Base-by-base conservation (phyloP, 2,329 filamentous ascomycete species). In the Zymoseptoria ardabiliae region DNA sequence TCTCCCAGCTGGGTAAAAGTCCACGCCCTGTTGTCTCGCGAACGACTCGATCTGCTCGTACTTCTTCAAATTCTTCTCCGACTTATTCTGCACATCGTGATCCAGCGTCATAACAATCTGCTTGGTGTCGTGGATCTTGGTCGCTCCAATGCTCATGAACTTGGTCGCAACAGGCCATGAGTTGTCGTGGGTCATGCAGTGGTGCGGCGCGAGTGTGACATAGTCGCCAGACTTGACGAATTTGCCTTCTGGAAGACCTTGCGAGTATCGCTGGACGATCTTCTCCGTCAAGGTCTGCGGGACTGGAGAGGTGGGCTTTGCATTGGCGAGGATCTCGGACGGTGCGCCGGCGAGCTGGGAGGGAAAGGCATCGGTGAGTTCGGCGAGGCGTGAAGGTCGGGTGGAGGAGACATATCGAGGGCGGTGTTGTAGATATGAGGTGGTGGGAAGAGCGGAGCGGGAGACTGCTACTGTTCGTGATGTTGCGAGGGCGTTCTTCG, bases 231-330 rank as follows among this genome's bases (percentile, higher is more conserved):
- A 79, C 68, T 81, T 82, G 69, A 96, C 89, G 59, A 81, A 78
- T 77, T 96, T 96, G 61, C 85, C 90, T 10, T 84, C 74, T 1
- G 89, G 76, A 1, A 96, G 82, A 9, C 86, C 90, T n/a, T 91
- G 81, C 0, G 90, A 82, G 74, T 96, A 87, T 17, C 81, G 77
- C 73, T 97, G 92, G 0, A 96, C 87, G 60, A 97, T 96, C 79
- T 96, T 96, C 74, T 97, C 92, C 2, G 90, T 94, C 55, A 96
- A 76, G 2, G 90, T 97, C 75, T 96, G 91, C 0, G 89, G 83
- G 2, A 75, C 74, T 19, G 69, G 67, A 22, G 74, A 71, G 25
- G 77, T 67, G 19, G 74, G 70, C 53, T 73, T 82, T 35, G 90
- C 86, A 21, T 65, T 65, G 49, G 88, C 85, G 64, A 95, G 85